Percentiles rank a stretch among this genome's conserved stretches.
Evolutionary conservation across 1,284 basidiomycete genomes (phyloP).

Genomic region (Fomitopsis pinicola): DNA sequence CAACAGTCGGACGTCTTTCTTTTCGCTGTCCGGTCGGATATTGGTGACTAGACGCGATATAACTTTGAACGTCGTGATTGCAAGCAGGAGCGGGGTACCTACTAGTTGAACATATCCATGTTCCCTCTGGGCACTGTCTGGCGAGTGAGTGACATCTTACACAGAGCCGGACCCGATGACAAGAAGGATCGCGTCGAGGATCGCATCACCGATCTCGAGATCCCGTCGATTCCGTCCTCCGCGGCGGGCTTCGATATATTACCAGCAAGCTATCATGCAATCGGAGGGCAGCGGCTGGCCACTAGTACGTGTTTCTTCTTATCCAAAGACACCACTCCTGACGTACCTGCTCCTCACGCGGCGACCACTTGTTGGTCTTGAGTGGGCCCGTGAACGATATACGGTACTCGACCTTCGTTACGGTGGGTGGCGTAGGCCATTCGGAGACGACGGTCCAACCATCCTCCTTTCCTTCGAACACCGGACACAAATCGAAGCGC

Average conservation of each 20-base stretch:
- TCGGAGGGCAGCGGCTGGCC: background rate
- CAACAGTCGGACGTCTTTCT: conserved; percentile 33
- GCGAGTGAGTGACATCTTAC: background rate
- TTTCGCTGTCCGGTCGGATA: conserved; percentile 32
- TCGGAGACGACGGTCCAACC: conserved; percentile 19
- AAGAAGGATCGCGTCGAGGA: background rate
- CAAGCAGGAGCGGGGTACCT: conserved; percentile 5
- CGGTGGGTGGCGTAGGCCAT: conserved; percentile 27
- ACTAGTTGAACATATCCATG: conserved; percentile 33
- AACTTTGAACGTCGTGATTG: background rate
- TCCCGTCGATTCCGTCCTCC: background rate
- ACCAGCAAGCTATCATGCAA: background rate
- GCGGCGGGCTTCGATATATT: background rate
- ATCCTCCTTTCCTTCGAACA: conserved; percentile 20
- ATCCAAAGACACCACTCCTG: background rate
- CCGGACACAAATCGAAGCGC: conserved; percentile 28
- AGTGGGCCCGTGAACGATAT: conserved; percentile 26
- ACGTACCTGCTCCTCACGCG: conserved; percentile 25
- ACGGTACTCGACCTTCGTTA: conserved; percentile 27
- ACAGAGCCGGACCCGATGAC: too few relatives aligned
- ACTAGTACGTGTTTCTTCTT: background rate
- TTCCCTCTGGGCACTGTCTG: conserved; percentile 30
- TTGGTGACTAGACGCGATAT: conserved; percentile 24
- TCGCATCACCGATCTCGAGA: background rate
- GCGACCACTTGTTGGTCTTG: conserved; percentile 15